Conservation (phyloP, 306 rosid genomes). For the Begonia loranthoides region DNA sequence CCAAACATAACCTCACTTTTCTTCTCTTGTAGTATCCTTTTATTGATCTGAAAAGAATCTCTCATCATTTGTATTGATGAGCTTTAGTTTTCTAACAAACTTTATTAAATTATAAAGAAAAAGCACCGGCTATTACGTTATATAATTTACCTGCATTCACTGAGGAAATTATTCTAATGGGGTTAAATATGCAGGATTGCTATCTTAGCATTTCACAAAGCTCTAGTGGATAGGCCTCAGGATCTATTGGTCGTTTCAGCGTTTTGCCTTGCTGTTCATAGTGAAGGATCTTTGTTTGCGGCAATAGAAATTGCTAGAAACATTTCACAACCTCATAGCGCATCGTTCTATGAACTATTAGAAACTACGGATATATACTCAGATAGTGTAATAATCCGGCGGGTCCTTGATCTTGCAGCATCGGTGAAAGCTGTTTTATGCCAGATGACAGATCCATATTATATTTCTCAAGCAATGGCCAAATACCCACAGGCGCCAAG, state of each 20-base stretch:
- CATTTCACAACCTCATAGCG: slow-evolving; percentile 15
- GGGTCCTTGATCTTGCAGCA: slow-evolving; percentile 20
- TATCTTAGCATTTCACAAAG: slow-evolving; percentile 31
- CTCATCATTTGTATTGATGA: too few relatives aligned
- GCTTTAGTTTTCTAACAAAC: too few relatives aligned
- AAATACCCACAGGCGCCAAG: slow-evolving; percentile 26
- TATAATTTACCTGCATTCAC: too few relatives aligned
- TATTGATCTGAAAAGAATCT: too few relatives aligned
- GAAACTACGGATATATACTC: slow-evolving; percentile 12
- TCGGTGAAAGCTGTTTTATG: slow-evolving; percentile 13
- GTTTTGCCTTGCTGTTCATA: slow-evolving; percentile 23
- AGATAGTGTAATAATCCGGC: slow-evolving; percentile 9
- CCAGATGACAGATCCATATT: slow-evolving; percentile 22
- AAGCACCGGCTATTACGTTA: too few relatives aligned
- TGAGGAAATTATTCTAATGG: not conserved
- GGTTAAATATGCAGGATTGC: slow-evolving; percentile 20
- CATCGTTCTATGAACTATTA: slow-evolving; percentile 17
- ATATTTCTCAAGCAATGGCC: slow-evolving; percentile 31
- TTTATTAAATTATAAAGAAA: too few relatives aligned
- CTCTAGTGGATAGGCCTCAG: slow-evolving; percentile 26
- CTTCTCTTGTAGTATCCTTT: too few relatives aligned
- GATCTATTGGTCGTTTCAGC: slow-evolving; percentile 30
- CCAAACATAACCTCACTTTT: too few relatives aligned
- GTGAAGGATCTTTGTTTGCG: slow-evolving; percentile 21
- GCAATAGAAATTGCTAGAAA: slow-evolving; percentile 15